A percentile compares a stretch with the other conserved stretches of the same genome.
Conservation (phyloP, 2,329 filamentous ascomycete genomes). For the Dendrostoma leiphaemia region DNA sequence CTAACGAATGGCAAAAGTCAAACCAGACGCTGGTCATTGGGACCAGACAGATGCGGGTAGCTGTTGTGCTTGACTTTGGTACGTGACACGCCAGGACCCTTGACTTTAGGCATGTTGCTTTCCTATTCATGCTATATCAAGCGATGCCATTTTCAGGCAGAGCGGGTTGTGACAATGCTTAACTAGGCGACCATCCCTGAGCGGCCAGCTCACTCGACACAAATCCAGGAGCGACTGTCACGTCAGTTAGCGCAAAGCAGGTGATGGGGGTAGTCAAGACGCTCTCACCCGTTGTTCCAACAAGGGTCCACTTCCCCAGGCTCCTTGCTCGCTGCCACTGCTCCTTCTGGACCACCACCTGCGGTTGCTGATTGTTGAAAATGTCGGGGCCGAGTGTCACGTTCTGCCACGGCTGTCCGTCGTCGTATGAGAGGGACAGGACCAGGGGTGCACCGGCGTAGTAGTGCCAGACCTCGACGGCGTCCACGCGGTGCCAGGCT, state of each 20-base stretch:
- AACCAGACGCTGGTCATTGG: too few relatives aligned
- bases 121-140: too few relatives aligned
- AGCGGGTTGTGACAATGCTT: too few relatives aligned
- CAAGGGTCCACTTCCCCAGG: slow-evolving; percentile 46
- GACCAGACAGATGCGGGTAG: too few relatives aligned
- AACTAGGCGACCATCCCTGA: neutral
- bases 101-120: too few relatives aligned
- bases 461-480: slow-evolving; percentile 51
- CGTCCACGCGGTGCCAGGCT: slow-evolving; percentile 50
- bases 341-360: slow-evolving; percentile 37
- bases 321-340: slow-evolving; percentile 48
- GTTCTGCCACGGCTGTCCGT: slow-evolving; percentile 36
- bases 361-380: slow-evolving; percentile 40
- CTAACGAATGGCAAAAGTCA: too few relatives aligned
- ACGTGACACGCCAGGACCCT: too few relatives aligned
- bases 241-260: neutral
- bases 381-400: slow-evolving; percentile 41
- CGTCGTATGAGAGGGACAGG: slow-evolving; percentile 41
- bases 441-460: slow-evolving; percentile 50
- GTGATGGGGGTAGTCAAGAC: neutral
- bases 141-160: too few relatives aligned
- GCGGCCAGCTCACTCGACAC: slow-evolving; percentile 6
- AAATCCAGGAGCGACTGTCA: slow-evolving; percentile 9
- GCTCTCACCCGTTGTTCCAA: slow-evolving; percentile 31
- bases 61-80: too few relatives aligned